These are phyloP conservation scores for Lomentospora prolificans DNA, from an alignment of 2,329 filamentous ascomycete genomes.

Conservation along the genomic window DNA sequence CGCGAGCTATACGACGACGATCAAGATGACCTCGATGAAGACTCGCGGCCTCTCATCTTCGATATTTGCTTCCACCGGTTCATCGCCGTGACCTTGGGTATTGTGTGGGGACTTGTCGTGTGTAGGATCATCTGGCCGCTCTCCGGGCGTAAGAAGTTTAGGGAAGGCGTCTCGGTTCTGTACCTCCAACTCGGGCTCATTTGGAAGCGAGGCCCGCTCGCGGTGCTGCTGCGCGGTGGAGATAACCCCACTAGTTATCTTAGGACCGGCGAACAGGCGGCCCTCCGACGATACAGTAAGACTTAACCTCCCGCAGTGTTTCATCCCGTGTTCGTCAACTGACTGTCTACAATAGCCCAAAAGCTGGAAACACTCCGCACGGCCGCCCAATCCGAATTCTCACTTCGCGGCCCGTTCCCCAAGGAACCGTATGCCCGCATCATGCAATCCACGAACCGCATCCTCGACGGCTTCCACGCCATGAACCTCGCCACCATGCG, in stretches of 20 bases:
- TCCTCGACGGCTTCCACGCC: constrained; percentile 89
- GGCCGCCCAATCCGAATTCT: constrained; percentile 75
- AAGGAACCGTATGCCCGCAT: constrained; percentile 62
- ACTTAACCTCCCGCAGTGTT: background rate
- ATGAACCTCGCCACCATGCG: constrained; percentile 91
- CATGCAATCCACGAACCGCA: constrained; percentile 67
- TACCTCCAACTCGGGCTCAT: constrained; percentile 93
- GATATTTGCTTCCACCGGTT: constrained; percentile 85
- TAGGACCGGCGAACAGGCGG: constrained; percentile 76
- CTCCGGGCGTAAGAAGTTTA: constrained; percentile 77
- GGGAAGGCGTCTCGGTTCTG: constrained; percentile 79
- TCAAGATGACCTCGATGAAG: constrained; percentile 82
- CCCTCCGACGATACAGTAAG: constrained; percentile 66
- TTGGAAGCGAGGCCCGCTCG: constrained; percentile 88
- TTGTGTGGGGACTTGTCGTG: constrained; percentile 84
- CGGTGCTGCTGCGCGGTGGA: constrained; percentile 53
- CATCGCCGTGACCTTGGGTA: constrained; percentile 74
- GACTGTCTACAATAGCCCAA: constrained; percentile 29
- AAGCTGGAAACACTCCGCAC: constrained; percentile 64
- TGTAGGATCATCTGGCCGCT: constrained; percentile 91
- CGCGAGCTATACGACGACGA: constrained; percentile 71
- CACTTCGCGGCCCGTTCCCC: constrained; percentile 80
- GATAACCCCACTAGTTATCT: constrained; percentile 59
- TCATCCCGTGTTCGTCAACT: background rate
- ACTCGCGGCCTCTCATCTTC: constrained; percentile 70